Base-by-base conservation (phyloP, 2,329 filamentous ascomycete species). In the Malbranchea cinnamomea region DNA sequence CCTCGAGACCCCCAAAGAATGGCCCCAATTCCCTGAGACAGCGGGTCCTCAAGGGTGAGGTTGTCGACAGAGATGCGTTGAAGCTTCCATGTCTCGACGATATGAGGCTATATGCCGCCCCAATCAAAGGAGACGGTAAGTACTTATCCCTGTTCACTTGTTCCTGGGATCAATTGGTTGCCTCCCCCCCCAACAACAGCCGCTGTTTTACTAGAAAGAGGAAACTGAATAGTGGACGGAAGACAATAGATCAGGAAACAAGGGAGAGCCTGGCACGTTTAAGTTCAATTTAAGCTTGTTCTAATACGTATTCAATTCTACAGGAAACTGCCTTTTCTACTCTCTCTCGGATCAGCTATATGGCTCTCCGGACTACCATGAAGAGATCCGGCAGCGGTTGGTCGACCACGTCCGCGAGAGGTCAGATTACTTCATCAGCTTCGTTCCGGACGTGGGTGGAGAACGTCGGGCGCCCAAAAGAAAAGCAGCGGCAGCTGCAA, bases 251-350 rank as follows among this genome's bases (percentile, higher is more conserved):
- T n/a, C n/a, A n/a, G n/a, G n/a, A n/a, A n/a, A n/a, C n/a, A n/a
- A n/a, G n/a, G n/a, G n/a, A n/a, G n/a, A n/a, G n/a, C n/a, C n/a
- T n/a, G n/a, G n/a, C n/a, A n/a, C n/a, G n/a, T n/a, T n/a, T n/a
- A n/a, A n/a, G n/a, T n/a, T n/a, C n/a, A n/a, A n/a, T n/a, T n/a
- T n/a, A n/a, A n/a, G n/a, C n/a, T n/a, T n/a, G n/a, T n/a, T n/a
- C n/a, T n/a, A n/a, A 10, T 9, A 26, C 12, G 9, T 10, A 10
- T 13, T 9, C 9, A 8, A 8, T 9, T 8, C 14, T 11, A 5
- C 41, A 78, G 74, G 73, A 41, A 78, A 78, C 56, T 78, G 74
- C 51, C 64, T 78, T 21, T 78, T 78, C 57, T 71, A 73, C 50
- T 72, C 72, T 37, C 59, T 78, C 22, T 73, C 70, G 39, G 71